phyloP scores from a whole-genome alignment of 1,139 yeast genomes.

The Entelexis paramagnoliae region DNA sequence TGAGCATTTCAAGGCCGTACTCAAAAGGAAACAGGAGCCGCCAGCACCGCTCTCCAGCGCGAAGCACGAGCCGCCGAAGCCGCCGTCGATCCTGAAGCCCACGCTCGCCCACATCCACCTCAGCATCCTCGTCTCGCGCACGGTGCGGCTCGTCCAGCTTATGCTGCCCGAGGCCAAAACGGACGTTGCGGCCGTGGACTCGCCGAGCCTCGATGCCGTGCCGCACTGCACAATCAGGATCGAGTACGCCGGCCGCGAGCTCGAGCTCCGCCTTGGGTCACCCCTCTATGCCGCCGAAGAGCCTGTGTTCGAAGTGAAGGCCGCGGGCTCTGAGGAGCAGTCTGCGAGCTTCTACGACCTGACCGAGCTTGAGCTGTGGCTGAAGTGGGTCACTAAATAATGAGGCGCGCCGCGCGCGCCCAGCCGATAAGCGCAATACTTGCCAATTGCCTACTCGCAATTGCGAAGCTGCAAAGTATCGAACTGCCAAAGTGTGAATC shows the following conservation, averaged over 20 bases:
- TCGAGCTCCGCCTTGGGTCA: constrained; percentile 25
- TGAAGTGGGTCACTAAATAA: constrained; percentile 43
- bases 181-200: not conserved
- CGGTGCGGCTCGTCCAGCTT: constrained; percentile 38
- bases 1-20: constrained; percentile 46
- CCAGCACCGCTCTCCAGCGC: constrained; percentile 27
- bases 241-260: constrained; percentile 14
- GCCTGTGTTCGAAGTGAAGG: constrained; percentile 27
- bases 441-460: no score
- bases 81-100: constrained; percentile 42
- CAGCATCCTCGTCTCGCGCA: constrained; percentile 40
- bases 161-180: constrained; percentile 31
- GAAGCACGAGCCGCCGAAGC: constrained; percentile 24
- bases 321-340: constrained; percentile 27
- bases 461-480: no score
- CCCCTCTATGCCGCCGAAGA: constrained; percentile 28
- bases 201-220: constrained; percentile 25
- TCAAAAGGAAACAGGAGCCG: constrained; percentile 36
- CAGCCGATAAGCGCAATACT: no score
- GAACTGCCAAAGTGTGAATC: no score
- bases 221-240: constrained; percentile 28
- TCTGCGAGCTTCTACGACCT: constrained; percentile 42
- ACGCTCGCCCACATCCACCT: constrained; percentile 61
- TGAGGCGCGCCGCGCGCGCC: no score
- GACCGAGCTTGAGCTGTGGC: constrained; percentile 53